phyloP scores from a whole-genome alignment of 768 basidiomycete genomes.

The Podaxis pistillaris region DNA sequence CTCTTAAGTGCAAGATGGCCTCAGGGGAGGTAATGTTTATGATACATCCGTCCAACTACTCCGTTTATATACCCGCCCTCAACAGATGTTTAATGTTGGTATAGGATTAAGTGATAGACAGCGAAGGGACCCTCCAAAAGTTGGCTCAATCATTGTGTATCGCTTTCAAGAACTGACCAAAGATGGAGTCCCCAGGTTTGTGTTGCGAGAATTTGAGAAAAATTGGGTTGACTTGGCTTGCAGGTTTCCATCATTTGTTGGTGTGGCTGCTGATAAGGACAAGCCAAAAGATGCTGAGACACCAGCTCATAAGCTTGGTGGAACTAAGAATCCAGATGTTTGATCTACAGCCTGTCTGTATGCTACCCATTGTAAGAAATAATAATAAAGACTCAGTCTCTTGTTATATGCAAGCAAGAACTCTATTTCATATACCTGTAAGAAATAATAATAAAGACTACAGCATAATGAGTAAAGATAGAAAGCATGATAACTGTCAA shows the following conservation, averaged over 20 bases:
- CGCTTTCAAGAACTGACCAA: constrained; percentile 59
- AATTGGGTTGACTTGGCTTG: neutral
- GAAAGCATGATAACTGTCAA: too few species aligned
- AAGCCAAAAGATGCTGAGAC: constrained; percentile 56
- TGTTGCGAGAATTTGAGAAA: neutral
- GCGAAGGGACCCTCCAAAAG: constrained; percentile 50
- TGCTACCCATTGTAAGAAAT: too few species aligned
- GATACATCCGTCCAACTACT: neutral
- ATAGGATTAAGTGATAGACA: constrained; percentile 54
- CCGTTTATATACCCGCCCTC: neutral
- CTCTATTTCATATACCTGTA: too few species aligned
- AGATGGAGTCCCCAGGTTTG: constrained; percentile 55
- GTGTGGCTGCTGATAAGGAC: constrained; percentile 51
- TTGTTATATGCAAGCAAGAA: too few species aligned
- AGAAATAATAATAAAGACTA: too few species aligned
- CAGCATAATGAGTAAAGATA: too few species aligned
- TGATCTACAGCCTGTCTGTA: neutral
- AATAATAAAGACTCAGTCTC: too few species aligned
- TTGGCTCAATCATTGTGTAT: constrained; percentile 55
- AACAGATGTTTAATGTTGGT: constrained; percentile 54
- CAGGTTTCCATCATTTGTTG: constrained; percentile 56
- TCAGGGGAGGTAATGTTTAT: constrained; percentile 50
- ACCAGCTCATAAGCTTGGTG: constrained; percentile 26
- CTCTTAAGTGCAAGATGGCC: constrained; percentile 56
- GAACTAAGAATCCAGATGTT: neutral